Conservation (phyloP, 2,329 filamentous ascomycete species). For the Ophiognomonia clavigignenti-juglandacearum region DNA sequence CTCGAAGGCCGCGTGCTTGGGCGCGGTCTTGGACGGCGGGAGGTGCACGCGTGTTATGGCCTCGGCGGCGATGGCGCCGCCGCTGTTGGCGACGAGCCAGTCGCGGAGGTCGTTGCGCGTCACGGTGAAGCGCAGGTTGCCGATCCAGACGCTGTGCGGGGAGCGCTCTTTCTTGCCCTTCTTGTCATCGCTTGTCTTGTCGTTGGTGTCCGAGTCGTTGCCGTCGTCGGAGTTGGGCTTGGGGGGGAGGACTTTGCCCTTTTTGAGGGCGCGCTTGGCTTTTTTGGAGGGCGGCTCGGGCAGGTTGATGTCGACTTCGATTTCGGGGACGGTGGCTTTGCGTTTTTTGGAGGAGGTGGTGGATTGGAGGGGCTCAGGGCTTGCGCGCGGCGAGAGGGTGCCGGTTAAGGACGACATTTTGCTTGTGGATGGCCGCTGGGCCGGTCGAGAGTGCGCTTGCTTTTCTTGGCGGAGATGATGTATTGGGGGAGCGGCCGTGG, state of each 20-base stretch:
- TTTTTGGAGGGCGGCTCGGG: slow-evolving; percentile 96
- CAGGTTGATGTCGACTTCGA: slow-evolving; percentile 84
- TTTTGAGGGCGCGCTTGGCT: slow-evolving; percentile 83
- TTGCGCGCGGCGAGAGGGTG: slow-evolving; percentile 1
- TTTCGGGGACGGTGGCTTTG: slow-evolving; percentile 62
- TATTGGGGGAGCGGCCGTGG: neutral
- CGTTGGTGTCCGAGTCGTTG: slow-evolving; percentile 28
- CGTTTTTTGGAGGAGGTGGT: slow-evolving; percentile 59
- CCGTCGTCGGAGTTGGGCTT: slow-evolving; percentile 37
- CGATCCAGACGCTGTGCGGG: slow-evolving; percentile 88
- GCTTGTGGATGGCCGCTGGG: no score
- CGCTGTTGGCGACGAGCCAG: slow-evolving; percentile 73
- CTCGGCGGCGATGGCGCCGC: slow-evolving; percentile 58
- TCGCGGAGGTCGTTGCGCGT: slow-evolving; percentile 69
- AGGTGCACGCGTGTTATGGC: slow-evolving; percentile 83
- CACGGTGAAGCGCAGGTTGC: slow-evolving; percentile 82
- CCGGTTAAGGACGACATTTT: neutral
- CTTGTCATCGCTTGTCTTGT: slow-evolving; percentile 30
- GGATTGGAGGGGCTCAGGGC: slow-evolving; percentile 15
- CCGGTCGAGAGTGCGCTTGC: neutral
- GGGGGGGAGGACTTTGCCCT: slow-evolving; percentile 58
- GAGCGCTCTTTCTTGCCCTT: slow-evolving; percentile 57
- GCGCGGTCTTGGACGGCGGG: slow-evolving; percentile 50
- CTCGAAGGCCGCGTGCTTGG: slow-evolving; percentile 34
- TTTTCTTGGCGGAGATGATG: no score